Conservation (phyloP, 179 eudicot genomes). For the Amaranthus tricolor region DNA sequence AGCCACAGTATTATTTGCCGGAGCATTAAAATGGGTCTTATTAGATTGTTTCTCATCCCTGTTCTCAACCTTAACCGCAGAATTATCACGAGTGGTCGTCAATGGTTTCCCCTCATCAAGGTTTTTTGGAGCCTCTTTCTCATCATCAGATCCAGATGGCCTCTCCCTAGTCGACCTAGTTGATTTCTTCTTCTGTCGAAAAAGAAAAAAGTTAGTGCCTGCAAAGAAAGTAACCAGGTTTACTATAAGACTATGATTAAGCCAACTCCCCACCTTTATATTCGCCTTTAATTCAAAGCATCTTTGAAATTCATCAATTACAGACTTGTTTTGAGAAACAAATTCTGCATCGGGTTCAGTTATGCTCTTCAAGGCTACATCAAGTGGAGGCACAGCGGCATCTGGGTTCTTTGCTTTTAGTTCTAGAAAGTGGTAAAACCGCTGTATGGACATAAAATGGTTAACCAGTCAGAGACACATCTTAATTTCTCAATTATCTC, state of each 20-base stretch:
- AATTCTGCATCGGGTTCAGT: conserved; percentile 73
- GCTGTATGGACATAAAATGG: conserved; percentile 44
- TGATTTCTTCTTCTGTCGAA: conserved; percentile 77
- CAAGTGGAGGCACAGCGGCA: conserved; percentile 87
- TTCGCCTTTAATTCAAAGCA: conserved; percentile 77
- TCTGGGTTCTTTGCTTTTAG: conserved; percentile 71
- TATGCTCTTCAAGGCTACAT: conserved; percentile 74
- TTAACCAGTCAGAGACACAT: conserved; percentile 11
- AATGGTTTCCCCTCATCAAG: conserved; percentile 32
- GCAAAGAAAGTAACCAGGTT: not conserved
- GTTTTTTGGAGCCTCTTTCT: conserved; percentile 38
- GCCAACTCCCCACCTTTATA: conserved; percentile 53
- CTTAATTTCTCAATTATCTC: not conserved
- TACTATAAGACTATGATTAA: not conserved
- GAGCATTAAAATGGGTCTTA: conserved; percentile 37
- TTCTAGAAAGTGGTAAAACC: conserved; percentile 72
- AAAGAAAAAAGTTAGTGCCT: conserved; percentile 14
- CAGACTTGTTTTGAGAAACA: conserved; percentile 50
- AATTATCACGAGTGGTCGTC: conserved; percentile 10
- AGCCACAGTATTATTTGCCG: conserved; percentile 35
- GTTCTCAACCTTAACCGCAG: conserved; percentile 25
- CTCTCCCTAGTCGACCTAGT: conserved; percentile 55
- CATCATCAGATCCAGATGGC: conserved; percentile 66
- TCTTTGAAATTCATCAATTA: conserved; percentile 60
- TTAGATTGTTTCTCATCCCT: conserved; percentile 41